Percentiles rank a stretch among this genome's conserved stretches.
phyloP scores from a whole-genome alignment of 139 green algal genomes.

The Chlamydomonas sp. region DNA sequence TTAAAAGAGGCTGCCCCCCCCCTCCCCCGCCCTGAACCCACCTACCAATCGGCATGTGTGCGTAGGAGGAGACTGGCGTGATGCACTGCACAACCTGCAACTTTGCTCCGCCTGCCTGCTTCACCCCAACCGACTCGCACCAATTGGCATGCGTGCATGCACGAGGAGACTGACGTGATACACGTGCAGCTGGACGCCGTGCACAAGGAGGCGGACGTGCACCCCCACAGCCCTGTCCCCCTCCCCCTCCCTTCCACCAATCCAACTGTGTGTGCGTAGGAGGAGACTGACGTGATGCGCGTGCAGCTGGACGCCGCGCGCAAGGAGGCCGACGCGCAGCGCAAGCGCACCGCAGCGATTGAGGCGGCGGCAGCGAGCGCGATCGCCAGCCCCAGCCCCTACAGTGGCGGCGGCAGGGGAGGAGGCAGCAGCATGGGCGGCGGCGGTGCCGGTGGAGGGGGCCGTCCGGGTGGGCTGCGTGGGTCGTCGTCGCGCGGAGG shows the following conservation, averaged over 20 bases:
- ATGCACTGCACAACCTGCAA: too few relatives aligned
- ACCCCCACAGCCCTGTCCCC: too few relatives aligned
- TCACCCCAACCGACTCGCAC: too few relatives aligned
- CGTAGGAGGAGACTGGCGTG: constrained; percentile 64
- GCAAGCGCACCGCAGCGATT: constrained; percentile 39
- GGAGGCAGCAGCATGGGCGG: too few relatives aligned
- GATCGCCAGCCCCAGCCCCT: neutral
- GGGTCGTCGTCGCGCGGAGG: too few relatives aligned
- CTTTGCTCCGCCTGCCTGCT: too few relatives aligned
- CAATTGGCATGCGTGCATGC: neutral
- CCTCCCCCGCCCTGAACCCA: too few relatives aligned
- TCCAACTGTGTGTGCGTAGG: neutral
- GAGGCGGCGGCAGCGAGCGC: constrained; percentile 14
- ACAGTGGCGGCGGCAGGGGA: neutral
- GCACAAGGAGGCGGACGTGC: constrained; percentile 47
- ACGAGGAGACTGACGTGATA: neutral
- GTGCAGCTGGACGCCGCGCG: constrained; percentile 59
- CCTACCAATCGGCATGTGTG: too few relatives aligned
- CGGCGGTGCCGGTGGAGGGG: too few relatives aligned
- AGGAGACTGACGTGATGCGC: neutral
- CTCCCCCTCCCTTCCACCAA: too few relatives aligned
- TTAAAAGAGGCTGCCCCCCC: too few relatives aligned
- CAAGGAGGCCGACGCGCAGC: constrained; percentile 50
- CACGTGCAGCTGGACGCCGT: constrained; percentile 51
- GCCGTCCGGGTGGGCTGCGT: too few relatives aligned